phyloP scores from a whole-genome alignment of 2,329 filamentous ascomycete species.

The Shiraia bambusicola region DNA sequence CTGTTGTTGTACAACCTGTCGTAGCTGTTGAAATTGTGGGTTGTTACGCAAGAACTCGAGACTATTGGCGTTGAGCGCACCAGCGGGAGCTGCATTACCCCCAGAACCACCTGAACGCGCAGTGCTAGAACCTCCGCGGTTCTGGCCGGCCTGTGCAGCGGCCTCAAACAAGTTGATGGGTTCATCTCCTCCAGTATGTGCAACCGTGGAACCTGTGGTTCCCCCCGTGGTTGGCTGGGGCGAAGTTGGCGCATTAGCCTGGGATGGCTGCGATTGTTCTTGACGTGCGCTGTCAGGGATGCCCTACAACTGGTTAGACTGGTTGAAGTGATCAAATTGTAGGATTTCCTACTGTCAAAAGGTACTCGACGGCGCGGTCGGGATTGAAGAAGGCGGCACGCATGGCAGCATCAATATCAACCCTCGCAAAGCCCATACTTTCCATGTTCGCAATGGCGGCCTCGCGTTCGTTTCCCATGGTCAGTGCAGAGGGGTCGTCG shows the following conservation, averaged over 20 bases:
- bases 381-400: slow-evolving; percentile 96
- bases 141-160: slow-evolving; percentile 71
- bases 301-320: slow-evolving; percentile 59
- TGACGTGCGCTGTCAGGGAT: slow-evolving; percentile 83
- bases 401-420: slow-evolving; percentile 90
- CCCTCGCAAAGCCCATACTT: slow-evolving; percentile 90
- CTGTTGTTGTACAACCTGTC: slow-evolving; percentile 95
- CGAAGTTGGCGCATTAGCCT: slow-evolving; percentile 45
- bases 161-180: slow-evolving; percentile 90
- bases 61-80: slow-evolving; percentile 65
- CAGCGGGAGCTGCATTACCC: slow-evolving; percentile 51
- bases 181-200: slow-evolving; percentile 57
- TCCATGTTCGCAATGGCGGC: slow-evolving; percentile 90
- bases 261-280: slow-evolving; percentile 56
- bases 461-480: slow-evolving; percentile 79
- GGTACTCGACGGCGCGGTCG: slow-evolving; percentile 94
- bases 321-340: slow-evolving; percentile 2
- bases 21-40: slow-evolving; percentile 95
- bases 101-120: slow-evolving; percentile 52
- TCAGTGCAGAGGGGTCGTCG: slow-evolving; percentile 77
- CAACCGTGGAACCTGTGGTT: slow-evolving; percentile 45
- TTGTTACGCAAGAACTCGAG: slow-evolving; percentile 94
- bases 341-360: slow-evolving; percentile 69
- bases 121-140: slow-evolving; percentile 47
- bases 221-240: slow-evolving; percentile 49